A percentile compares a stretch with the other conserved stretches of the same genome.
Evolutionary conservation across 2,329 filamentous ascomycete genomes (phyloP).

Genomic region (Phialophora macrospora): DNA sequence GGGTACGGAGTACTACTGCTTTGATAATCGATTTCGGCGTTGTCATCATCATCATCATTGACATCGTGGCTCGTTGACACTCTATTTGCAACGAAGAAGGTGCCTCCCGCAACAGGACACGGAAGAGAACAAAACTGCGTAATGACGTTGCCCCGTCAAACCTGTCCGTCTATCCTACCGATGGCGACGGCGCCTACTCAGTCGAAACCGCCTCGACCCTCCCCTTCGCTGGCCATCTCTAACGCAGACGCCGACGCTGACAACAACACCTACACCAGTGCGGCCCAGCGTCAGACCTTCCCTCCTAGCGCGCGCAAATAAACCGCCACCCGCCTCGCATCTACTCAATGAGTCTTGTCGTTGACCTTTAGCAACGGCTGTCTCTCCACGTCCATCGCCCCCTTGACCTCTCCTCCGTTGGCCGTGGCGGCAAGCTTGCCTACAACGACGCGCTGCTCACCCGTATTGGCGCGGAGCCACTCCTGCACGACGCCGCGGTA

Average conservation of each 20-base stretch:
- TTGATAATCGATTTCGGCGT: constrained; percentile 1
- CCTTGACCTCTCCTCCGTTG: not conserved
- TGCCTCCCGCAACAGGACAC: not conserved
- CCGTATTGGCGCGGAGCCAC: constrained; percentile 42
- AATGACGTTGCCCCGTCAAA: not conserved
- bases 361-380: constrained; percentile 3
- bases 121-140: not conserved
- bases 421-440: too few relatives aligned
- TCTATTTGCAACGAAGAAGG: not conserved
- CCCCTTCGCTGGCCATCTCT: not conserved
- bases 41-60: not conserved
- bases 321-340: not conserved
- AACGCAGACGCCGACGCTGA: not conserved
- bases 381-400: not conserved
- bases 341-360: not conserved
- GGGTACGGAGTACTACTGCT: not conserved
- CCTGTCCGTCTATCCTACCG: not conserved
- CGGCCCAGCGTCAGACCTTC: too few relatives aligned
- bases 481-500: constrained; percentile 51
- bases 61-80: constrained; percentile 1
- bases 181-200: not conserved
- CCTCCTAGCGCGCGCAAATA: not conserved
- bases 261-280: not conserved
- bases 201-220: not conserved
- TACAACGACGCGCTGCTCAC: not conserved